phyloP scores from a whole-genome alignment of 2,329 filamentous ascomycete species.

The Aspergillus hiratsukae region DNA sequence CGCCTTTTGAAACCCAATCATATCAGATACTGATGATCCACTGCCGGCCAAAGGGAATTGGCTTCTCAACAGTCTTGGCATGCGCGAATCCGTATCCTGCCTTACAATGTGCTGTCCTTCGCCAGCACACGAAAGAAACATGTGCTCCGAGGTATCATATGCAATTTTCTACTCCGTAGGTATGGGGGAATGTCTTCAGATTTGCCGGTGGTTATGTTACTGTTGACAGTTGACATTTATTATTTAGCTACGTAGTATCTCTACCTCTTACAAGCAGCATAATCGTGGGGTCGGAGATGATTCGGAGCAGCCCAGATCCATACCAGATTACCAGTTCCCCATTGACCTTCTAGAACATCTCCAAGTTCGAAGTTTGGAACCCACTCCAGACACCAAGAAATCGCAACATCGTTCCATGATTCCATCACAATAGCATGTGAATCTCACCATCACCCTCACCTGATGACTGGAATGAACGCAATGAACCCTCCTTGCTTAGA shows the following conservation, averaged over 20 bases:
- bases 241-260: too few relatives aligned
- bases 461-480: background rate
- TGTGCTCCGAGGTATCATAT: background rate
- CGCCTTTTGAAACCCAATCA: constrained; percentile 7
- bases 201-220: background rate
- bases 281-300: constrained; percentile 2
- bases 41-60: constrained; percentile 5
- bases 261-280: too few relatives aligned
- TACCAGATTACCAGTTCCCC: background rate
- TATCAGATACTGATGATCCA: background rate
- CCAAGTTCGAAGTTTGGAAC: background rate
- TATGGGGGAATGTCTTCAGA: too few relatives aligned
- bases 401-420: background rate
- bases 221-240: background rate
- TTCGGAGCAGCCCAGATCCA: background rate
- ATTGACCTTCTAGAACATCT: background rate
- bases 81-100: background rate
- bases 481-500: background rate
- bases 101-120: background rate
- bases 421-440: background rate
- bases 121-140: background rate
- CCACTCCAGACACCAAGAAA: background rate
- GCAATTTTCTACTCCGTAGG: background rate
- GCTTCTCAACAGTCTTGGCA: constrained; percentile 15
- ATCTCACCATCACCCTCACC: background rate